phyloP scores from a whole-genome alignment of 2,329 filamentous ascomycete species.

The Xylogone sp. region DNA sequence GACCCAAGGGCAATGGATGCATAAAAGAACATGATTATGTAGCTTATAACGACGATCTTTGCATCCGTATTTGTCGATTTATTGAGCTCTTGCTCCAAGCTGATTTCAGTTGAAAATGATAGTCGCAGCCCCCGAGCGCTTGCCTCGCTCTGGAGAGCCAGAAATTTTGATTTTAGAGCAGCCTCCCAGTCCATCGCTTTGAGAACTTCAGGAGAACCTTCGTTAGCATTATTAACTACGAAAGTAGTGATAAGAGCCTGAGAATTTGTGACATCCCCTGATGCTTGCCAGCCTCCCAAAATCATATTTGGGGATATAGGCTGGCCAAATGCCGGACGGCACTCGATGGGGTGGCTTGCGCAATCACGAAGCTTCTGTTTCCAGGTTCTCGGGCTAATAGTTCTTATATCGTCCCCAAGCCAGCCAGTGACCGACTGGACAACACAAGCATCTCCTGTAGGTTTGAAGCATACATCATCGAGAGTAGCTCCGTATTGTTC shows the following conservation, averaged over 20 bases:
- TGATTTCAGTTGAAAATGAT: constrained; percentile 94
- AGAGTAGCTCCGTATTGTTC: constrained; percentile 64
- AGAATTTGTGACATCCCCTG: constrained; percentile 65
- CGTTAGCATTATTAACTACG: constrained; percentile 84
- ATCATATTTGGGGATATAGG: constrained; percentile 83
- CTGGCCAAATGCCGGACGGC: constrained; percentile 84
- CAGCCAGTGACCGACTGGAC: constrained; percentile 91
- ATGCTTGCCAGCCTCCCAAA: constrained; percentile 72
- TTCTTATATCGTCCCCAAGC: constrained; percentile 64
- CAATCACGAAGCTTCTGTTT: constrained; percentile 68
- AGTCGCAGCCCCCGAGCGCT: constrained; percentile 72
- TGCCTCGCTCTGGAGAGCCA: constrained; percentile 79
- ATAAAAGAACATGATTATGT: constrained; percentile 98
- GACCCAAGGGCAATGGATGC: constrained; percentile 90
- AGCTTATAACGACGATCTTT: constrained; percentile 94
- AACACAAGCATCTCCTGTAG: constrained; percentile 82
- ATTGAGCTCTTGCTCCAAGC: constrained; percentile 91
- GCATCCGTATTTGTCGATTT: constrained; percentile 98
- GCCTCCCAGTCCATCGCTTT: constrained; percentile 88
- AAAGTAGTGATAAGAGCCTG: constrained; percentile 85
- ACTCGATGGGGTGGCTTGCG: constrained; percentile 74
- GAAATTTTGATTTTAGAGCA: constrained; percentile 67
- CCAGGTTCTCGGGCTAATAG: constrained; percentile 67
- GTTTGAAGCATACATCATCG: constrained; percentile 90
- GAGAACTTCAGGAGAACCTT: constrained; percentile 66